A percentile compares a stretch with the other conserved stretches of the same genome.
Evolutionary conservation across 495 filamentous ascomycete genomes (phyloP).

Genomic region (Pyrenula massariospora): DNA sequence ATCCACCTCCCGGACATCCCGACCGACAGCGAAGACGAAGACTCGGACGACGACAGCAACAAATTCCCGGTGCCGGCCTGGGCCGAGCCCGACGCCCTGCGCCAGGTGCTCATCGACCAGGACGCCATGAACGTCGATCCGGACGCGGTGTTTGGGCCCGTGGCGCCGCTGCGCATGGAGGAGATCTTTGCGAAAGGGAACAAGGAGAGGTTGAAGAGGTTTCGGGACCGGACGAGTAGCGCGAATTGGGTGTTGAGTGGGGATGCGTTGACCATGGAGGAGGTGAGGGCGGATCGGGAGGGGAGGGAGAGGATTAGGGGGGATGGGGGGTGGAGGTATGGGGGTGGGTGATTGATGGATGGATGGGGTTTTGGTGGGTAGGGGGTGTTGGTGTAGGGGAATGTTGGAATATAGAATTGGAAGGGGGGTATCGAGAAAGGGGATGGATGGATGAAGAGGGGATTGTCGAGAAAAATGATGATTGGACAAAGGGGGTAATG

Average conservation of each 20-base stretch:
- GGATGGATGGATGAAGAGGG: no score
- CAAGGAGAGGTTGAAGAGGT: constrained; percentile 70
- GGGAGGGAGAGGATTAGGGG: constrained; percentile 26
- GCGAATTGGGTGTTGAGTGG: constrained; percentile 75
- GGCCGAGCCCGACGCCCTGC: constrained; percentile 74
- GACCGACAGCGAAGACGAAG: constrained; percentile 76
- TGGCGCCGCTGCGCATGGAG: constrained; percentile 79
- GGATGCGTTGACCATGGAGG: constrained; percentile 86
- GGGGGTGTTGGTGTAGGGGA: constrained; percentile 30
- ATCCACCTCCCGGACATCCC: constrained; percentile 84
- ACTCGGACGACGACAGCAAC: constrained; percentile 40
- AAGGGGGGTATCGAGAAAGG: no score
- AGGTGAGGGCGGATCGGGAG: constrained; percentile 58
- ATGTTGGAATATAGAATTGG: no score
- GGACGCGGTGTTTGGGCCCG: constrained; percentile 79
- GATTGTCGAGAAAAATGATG: no score
- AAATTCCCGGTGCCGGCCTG: constrained; percentile 58
- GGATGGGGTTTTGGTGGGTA: constrained; percentile 22
- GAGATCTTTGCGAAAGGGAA: constrained; percentile 77
- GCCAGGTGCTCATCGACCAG: constrained; percentile 55
- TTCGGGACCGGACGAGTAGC: constrained; percentile 77
- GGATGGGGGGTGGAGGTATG: constrained; percentile 23
- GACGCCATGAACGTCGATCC: constrained; percentile 61
- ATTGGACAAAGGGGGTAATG: no score
- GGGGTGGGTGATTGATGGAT: constrained; percentile 20